Base-by-base conservation (phyloP, 768 basidiomycete species). In the Macrolepiota albuminosa region DNA sequence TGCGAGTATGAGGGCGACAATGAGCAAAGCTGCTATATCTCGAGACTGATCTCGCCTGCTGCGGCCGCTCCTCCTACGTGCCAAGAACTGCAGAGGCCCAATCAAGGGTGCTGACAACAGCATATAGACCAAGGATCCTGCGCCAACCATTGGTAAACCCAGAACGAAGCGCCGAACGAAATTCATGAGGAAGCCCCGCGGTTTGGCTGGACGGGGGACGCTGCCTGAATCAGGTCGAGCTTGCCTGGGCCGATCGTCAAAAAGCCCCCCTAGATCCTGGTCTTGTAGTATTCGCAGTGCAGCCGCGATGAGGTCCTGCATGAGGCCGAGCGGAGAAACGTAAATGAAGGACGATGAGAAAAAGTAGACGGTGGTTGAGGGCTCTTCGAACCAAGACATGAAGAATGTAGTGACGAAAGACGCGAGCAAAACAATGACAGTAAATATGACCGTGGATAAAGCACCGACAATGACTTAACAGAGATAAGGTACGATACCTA, bases 91-190 rank as follows among this genome's bases (percentile, higher is more conserved):
- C 43, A 91, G 69, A 14, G 89, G 89, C 0, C 80, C 84, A 49
- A 89, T 76, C 58, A 87, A 70, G 26, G 85, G 87, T 7, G 85
- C 69, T 3, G 88, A 83, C 11, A 85, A 62, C 16, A 93, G 71
- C 82, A 90, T 82, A 56, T 89, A 88, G 18, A 91, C 81, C 46
- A 93, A 71, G 16, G 88, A 91, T 21, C 84, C 84, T 43, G 88
- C 89, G 10, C 91, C 90, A 13, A 93, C 80, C 58, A 92, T 78
- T 33, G 91, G 90, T 14, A 93, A 75, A 26, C 91, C 91, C 29
- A 93, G 69, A 13, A 93, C 64, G 69, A 93, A 87, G n/a, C 90
- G 84, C 45, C 81, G 83, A 55, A 88, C 62, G 64, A 91, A 83
- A 36, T 79, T 75, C 59, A 72, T 75, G 10, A 91, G 43, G 43